phyloP scores from a whole-genome alignment of 345 rosid species.

The Eucalyptus cladocalyx region DNA sequence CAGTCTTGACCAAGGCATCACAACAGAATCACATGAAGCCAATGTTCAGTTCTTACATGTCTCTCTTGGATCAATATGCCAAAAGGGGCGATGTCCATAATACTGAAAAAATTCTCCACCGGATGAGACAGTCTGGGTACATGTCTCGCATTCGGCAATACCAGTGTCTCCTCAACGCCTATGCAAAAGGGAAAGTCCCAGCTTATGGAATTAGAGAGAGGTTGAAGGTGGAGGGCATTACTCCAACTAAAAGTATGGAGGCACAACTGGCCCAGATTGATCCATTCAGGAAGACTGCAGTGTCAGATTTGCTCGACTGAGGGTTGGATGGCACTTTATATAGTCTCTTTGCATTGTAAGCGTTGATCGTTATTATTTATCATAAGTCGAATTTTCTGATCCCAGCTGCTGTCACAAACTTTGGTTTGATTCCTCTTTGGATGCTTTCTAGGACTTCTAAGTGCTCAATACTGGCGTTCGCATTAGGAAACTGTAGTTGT shows the following conservation, averaged over 20 bases:
- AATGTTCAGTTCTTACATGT: conserved; percentile 58
- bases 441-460: background rate
- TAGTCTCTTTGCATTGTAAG: background rate
- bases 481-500: background rate
- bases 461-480: background rate
- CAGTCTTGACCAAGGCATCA: conserved; percentile 52
- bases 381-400: background rate
- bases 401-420: background rate
- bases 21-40: conserved; percentile 52
- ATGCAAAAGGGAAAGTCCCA: conserved; percentile 49
- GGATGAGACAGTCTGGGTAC: conserved; percentile 79
- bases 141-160: conserved; percentile 49
- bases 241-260: conserved; percentile 46
- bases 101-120: conserved; percentile 57
- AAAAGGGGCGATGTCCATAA: conserved; percentile 75
- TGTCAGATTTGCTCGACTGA: conserved; percentile 68
- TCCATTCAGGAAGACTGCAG: conserved; percentile 73
- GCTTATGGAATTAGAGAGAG: conserved; percentile 87
- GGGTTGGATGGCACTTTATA: background rate
- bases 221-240: conserved; percentile 69
- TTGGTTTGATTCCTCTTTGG: background rate
- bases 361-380: background rate
- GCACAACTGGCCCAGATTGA: conserved; percentile 46
- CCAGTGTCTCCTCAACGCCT: conserved; percentile 44
- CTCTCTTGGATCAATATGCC: conserved; percentile 64